Conservation (phyloP, 495 filamentous ascomycete species). For the Neurospora hispaniola region DNA sequence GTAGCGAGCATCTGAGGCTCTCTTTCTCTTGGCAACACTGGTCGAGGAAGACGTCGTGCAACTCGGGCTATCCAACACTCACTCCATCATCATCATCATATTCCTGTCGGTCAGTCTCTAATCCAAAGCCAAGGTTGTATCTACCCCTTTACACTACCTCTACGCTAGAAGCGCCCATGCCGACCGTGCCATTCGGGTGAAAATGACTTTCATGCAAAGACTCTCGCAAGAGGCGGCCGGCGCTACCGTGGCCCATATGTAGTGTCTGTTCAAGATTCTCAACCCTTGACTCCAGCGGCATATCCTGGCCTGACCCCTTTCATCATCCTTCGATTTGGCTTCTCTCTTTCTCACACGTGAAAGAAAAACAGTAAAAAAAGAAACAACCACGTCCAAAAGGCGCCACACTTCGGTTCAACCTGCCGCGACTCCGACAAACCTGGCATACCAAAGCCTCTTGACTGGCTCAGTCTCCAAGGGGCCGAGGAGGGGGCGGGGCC, state of each 20-base stretch:
- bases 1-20: not conserved
- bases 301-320: not conserved
- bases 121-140: not conserved
- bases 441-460: not conserved
- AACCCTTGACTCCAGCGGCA: not conserved
- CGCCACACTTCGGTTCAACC: not conserved
- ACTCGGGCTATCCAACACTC: not conserved
- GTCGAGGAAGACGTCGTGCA: not conserved
- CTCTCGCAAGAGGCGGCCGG: not conserved
- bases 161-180: not conserved
- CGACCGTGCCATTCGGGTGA: not conserved
- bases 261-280: not conserved
- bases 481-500: not conserved
- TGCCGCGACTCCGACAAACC: not conserved
- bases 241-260: not conserved
- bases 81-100: not conserved
- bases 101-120: not conserved
- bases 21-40: not conserved
- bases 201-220: not conserved
- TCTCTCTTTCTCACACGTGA: not conserved
- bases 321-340: not conserved
- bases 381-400: not conserved
- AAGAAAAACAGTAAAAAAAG: too few species aligned
- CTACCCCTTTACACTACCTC: not conserved
- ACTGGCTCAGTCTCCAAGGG: not conserved